Evolutionary conservation across 164 flowering plant species (phyloP).

Genomic region (Amborella trichopoda): DNA sequence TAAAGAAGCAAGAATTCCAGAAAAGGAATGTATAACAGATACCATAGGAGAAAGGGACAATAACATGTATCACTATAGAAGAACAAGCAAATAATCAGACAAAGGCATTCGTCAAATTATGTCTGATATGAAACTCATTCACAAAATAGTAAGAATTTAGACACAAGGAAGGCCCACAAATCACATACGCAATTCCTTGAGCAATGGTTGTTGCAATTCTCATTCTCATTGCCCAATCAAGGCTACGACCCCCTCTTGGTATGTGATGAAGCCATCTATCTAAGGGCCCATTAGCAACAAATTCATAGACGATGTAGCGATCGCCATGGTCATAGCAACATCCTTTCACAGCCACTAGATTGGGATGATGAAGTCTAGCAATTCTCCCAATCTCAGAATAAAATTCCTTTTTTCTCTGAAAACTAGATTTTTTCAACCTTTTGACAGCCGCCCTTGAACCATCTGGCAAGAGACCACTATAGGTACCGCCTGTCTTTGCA

Average conservation of each 20-base stretch:
- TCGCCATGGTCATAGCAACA: slow-evolving; percentile 95
- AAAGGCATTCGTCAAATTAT: too few relatives aligned
- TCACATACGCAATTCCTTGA: slow-evolving; percentile 94
- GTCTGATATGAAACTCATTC: too few relatives aligned
- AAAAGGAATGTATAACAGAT: background rate
- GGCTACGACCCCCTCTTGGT: slow-evolving; percentile 79
- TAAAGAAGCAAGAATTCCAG: background rate
- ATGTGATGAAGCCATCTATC: slow-evolving; percentile 94
- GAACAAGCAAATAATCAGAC: too few relatives aligned
- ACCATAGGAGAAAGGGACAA: background rate
- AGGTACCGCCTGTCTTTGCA: slow-evolving; percentile 91
- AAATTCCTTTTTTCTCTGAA: slow-evolving; percentile 92
- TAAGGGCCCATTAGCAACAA: slow-evolving; percentile 75
- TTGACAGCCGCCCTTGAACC: slow-evolving; percentile 89
- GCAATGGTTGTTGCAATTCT: slow-evolving; percentile 85
- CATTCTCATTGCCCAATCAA: slow-evolving; percentile 94
- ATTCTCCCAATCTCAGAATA: slow-evolving; percentile 83
- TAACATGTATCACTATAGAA: background rate
- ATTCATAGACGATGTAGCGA: slow-evolving; percentile 88
- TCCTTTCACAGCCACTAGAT: slow-evolving; percentile 80
- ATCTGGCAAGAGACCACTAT: slow-evolving; percentile 70
- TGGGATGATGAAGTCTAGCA: slow-evolving; percentile 85
- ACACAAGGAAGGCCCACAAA: background rate
- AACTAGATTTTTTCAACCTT: slow-evolving; percentile 80
- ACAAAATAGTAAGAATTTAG: background rate